phyloP scores from a whole-genome alignment of 768 basidiomycete genomes.

The Kwoniella mangroviensis region DNA sequence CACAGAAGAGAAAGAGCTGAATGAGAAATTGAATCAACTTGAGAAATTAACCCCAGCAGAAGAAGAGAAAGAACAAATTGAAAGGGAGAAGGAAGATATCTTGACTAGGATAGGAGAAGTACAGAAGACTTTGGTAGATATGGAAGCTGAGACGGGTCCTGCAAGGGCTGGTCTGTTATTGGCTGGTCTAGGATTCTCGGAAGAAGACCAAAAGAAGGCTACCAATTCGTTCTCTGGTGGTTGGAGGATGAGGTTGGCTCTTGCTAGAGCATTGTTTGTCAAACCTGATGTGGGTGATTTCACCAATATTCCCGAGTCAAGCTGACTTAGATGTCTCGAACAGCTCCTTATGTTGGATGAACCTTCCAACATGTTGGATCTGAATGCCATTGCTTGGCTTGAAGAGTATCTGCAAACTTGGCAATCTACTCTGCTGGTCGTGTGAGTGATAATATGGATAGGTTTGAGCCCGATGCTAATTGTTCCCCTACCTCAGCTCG shows the following conservation, averaged over 20 bases:
- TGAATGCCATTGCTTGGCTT: slow-evolving; percentile 96
- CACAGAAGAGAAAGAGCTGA: slow-evolving; percentile 78
- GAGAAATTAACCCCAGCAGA: slow-evolving; percentile 65
- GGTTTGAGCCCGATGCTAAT: not conserved
- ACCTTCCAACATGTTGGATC: slow-evolving; percentile 95
- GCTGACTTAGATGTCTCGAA: slow-evolving; percentile 1
- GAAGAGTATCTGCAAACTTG: slow-evolving; percentile 97
- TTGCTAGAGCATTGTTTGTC: slow-evolving; percentile 94
- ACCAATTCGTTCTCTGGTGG: slow-evolving; percentile 92
- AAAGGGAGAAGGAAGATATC: slow-evolving; percentile 73
- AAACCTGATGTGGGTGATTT: slow-evolving; percentile 64
- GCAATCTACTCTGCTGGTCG: slow-evolving; percentile 87
- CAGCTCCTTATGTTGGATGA: slow-evolving; percentile 82
- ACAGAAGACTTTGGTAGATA: slow-evolving; percentile 87
- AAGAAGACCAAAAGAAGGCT: slow-evolving; percentile 78
- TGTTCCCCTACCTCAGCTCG: slow-evolving; percentile 65
- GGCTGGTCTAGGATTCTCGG: slow-evolving; percentile 90
- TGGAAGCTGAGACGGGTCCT: slow-evolving; percentile 98
- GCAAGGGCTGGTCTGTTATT: slow-evolving; percentile 85
- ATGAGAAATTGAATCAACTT: slow-evolving; percentile 71
- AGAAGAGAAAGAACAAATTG: slow-evolving; percentile 63
- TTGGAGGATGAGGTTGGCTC: slow-evolving; percentile 96
- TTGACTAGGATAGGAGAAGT: slow-evolving; percentile 82
- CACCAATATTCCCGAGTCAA: not conserved
- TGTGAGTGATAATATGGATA: slow-evolving; percentile 63